Percentiles rank a stretch among this genome's conserved stretches.
These are phyloP conservation scores for Saccharomyces mikatae DNA, from an alignment of 805 yeast species.

Conservation along the genomic window DNA sequence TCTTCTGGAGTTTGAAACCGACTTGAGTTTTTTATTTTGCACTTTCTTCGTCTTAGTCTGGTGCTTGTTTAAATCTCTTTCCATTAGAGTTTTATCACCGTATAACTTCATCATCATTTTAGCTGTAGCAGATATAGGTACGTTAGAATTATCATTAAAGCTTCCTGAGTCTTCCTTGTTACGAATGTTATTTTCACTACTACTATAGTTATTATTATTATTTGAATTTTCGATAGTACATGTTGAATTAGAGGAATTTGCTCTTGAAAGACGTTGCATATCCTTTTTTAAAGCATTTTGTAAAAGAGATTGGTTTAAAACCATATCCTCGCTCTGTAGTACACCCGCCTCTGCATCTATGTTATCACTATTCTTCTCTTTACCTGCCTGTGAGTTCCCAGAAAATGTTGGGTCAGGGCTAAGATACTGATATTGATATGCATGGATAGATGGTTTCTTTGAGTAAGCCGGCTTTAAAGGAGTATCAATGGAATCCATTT, in stretches of 20 bases:
- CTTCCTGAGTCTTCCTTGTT: not conserved
- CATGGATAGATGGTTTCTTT: slow-evolving; percentile 5
- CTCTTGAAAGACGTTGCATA: slow-evolving; percentile 11
- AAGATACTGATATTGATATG: slow-evolving; percentile 11
- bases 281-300: slow-evolving; percentile 17
- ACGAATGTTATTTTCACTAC: not conserved
- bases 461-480: not conserved
- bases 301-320: slow-evolving; percentile 14
- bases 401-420: not conserved
- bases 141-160: not conserved
- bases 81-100: slow-evolving; percentile 7
- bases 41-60: not conserved
- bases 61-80: slow-evolving; percentile 2
- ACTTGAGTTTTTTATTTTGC: not conserved
- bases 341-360: slow-evolving; percentile 8
- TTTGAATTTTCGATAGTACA: not conserved
- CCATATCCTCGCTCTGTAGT: slow-evolving; percentile 17
- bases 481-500: slow-evolving; percentile 1
- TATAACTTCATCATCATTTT: slow-evolving; percentile 13
- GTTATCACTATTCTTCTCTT: not conserved
- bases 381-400: not conserved
- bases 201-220: not conserved
- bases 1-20: not conserved
- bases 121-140: slow-evolving; percentile 11
- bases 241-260: not conserved